Percentiles rank a stretch among this genome's conserved stretches.
Conservation (phyloP, 805 yeast genomes). For the Starmera quercuum region DNA sequence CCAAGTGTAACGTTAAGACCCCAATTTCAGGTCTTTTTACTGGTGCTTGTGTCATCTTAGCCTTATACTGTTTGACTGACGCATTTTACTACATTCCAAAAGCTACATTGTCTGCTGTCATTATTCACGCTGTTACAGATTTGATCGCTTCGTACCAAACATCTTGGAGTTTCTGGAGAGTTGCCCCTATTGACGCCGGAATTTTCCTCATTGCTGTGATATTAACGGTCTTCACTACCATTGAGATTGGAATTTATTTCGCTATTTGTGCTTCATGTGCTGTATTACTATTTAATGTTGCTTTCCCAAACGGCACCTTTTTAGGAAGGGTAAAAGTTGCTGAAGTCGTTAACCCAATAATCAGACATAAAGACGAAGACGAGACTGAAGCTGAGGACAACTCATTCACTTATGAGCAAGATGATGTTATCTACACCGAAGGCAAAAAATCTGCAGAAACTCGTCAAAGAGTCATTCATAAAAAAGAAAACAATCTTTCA, state of each 20-base stretch:
- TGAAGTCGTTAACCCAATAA: slow-evolving; percentile 58
- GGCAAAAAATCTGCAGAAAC: slow-evolving; percentile 4
- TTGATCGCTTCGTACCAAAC: slow-evolving; percentile 64
- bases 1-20: slow-evolving; percentile 92
- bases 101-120: slow-evolving; percentile 80
- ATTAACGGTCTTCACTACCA: slow-evolving; percentile 30
- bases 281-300: slow-evolving; percentile 60
- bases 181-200: slow-evolving; percentile 41
- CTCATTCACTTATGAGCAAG: slow-evolving; percentile 4
- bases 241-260: slow-evolving; percentile 88
- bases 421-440: background rate
- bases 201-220: slow-evolving; percentile 18
- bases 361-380: slow-evolving; percentile 21
- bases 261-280: slow-evolving; percentile 83
- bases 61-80: slow-evolving; percentile 74
- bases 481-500: slow-evolving; percentile 8
- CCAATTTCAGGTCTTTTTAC: slow-evolving; percentile 90
- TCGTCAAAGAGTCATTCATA: slow-evolving; percentile 18
- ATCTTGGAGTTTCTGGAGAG: slow-evolving; percentile 62
- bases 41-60: slow-evolving; percentile 81
- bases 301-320: slow-evolving; percentile 77
- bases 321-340: slow-evolving; percentile 71
- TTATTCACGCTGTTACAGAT: slow-evolving; percentile 90
- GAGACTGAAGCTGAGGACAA: slow-evolving; percentile 1
- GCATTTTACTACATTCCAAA: slow-evolving; percentile 88